A percentile compares a stretch with the other conserved stretches of the same genome.
These are phyloP conservation scores for Petasospora fabianii DNA, from an alignment of 1,139 yeast genomes.

Conservation along the genomic window DNA sequence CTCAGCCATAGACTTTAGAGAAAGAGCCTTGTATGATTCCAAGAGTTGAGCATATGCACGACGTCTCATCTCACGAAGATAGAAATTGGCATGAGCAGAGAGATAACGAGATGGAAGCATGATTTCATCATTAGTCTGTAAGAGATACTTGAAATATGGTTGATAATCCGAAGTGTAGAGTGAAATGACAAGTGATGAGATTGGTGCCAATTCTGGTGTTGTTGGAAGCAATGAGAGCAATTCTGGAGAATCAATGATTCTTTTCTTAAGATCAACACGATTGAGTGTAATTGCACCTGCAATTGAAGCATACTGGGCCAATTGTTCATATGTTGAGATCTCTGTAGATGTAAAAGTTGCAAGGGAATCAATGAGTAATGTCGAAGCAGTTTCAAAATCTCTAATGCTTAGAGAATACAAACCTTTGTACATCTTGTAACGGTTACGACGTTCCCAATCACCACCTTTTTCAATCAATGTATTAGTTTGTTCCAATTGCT, in stretches of 20 bases:
- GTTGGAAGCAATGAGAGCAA: conserved; percentile 76
- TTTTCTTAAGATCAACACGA: conserved; percentile 79
- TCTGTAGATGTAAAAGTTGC: conserved; percentile 98
- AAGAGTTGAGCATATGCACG: conserved; percentile 92
- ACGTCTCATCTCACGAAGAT: conserved; percentile 89
- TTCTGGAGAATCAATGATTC: conserved; percentile 92
- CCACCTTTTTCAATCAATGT: conserved; percentile 90
- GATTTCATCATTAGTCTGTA: conserved; percentile 74
- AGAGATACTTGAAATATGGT: conserved; percentile 71
- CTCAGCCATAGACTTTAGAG: conserved; percentile 88
- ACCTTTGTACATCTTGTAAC: conserved; percentile 90
- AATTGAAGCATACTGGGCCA: conserved; percentile 83
- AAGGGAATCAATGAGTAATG: conserved; percentile 79
- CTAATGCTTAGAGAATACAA: conserved; percentile 81
- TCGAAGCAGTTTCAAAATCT: conserved; percentile 80
- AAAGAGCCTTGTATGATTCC: conserved; percentile 89
- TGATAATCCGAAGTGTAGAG: conserved; percentile 87
- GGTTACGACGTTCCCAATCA: conserved; percentile 97
- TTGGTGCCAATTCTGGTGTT: conserved; percentile 71
- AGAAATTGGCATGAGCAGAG: conserved; percentile 74
- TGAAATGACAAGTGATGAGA: conserved; percentile 79
- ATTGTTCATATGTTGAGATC: conserved; percentile 81
- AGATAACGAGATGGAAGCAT: conserved; percentile 73
- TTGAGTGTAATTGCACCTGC: conserved; percentile 81
- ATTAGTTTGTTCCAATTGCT: conserved; percentile 72